Evolutionary conservation across 805 yeast genomes (phyloP).

Genomic region (Cyberlindnera misumaiensis): DNA sequence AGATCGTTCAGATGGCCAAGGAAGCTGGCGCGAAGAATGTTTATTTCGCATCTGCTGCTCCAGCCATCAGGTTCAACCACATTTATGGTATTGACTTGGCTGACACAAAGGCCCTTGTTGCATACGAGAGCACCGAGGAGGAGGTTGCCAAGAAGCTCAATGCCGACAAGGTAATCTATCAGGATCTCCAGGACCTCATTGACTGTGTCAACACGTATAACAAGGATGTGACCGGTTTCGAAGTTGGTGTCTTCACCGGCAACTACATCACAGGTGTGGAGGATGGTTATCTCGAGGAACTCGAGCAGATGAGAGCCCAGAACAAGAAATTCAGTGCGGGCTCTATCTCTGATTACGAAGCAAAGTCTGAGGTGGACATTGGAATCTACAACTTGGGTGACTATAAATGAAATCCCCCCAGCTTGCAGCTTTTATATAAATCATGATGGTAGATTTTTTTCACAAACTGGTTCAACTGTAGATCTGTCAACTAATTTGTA

Average conservation of each 20-base stretch:
- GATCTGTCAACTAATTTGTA: too few relatives aligned
- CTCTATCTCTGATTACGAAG: constrained; percentile 40
- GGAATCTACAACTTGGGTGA: constrained; percentile 57
- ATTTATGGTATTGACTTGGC: constrained; percentile 97
- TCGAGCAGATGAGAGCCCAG: constrained; percentile 76
- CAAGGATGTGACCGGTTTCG: constrained; percentile 53
- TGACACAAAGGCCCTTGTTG: constrained; percentile 89
- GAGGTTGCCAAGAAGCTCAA: constrained; percentile 76
- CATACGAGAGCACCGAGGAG: constrained; percentile 66
- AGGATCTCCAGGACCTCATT: constrained; percentile 73
- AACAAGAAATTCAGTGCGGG: constrained; percentile 54
- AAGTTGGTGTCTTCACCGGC: constrained; percentile 96
- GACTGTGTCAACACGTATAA: constrained; percentile 60
- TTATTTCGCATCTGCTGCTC: constrained; percentile 96
- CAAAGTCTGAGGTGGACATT: constrained; percentile 73
- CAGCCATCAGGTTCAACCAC: constrained; percentile 94
- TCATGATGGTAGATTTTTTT: too few relatives aligned
- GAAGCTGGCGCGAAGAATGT: constrained; percentile 97
- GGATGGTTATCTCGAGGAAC: constrained; percentile 69
- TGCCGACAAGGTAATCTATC: constrained; percentile 88
- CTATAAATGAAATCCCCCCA: constrained; percentile 24
- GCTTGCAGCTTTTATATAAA: background rate
- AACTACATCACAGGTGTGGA: constrained; percentile 91
- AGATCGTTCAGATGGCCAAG: constrained; percentile 95
- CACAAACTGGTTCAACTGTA: too few relatives aligned